phyloP scores from a whole-genome alignment of 1,284 basidiomycete genomes.

The Albatrellus sp. region DNA sequence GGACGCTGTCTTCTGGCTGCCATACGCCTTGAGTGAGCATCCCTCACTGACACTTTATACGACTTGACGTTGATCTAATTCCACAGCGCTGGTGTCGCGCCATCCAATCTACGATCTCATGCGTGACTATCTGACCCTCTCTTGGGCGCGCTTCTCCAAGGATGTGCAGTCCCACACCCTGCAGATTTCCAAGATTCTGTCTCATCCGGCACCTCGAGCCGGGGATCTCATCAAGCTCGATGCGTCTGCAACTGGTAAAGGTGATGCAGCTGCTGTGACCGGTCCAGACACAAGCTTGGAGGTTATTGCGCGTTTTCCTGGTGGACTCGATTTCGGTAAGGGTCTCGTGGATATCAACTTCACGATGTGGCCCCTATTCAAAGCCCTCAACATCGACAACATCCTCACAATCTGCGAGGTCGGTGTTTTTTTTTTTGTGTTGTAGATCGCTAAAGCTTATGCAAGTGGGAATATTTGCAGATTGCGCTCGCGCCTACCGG shows the following conservation, averaged over 20 bases:
- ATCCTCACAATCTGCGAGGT: constrained; percentile 90
- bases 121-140: constrained; percentile 85
- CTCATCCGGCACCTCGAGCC: constrained; percentile 74
- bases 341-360: constrained; percentile 83
- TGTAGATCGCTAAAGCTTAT: constrained; percentile 1
- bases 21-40: constrained; percentile 73
- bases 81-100: constrained; percentile 70
- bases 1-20: constrained; percentile 87
- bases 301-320: constrained; percentile 76
- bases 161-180: constrained; percentile 81
- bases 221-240: constrained; percentile 78
- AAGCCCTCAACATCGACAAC: constrained; percentile 88
- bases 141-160: constrained; percentile 88
- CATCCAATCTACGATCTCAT: constrained; percentile 89
- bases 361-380: constrained; percentile 96
- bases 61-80: constrained; percentile 7
- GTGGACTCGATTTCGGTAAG: constrained; percentile 73
- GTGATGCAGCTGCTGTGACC: constrained; percentile 19
- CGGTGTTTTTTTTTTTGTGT: background rate
- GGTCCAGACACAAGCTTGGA: constrained; percentile 55
- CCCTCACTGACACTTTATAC: background rate
- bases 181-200: constrained; percentile 75
- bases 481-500: constrained; percentile 91
- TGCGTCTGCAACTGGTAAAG: constrained; percentile 43
- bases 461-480: constrained; percentile 20